phyloP scores from a whole-genome alignment of 192 early-diverging fungal species.

The Coemansia sp. region DNA sequence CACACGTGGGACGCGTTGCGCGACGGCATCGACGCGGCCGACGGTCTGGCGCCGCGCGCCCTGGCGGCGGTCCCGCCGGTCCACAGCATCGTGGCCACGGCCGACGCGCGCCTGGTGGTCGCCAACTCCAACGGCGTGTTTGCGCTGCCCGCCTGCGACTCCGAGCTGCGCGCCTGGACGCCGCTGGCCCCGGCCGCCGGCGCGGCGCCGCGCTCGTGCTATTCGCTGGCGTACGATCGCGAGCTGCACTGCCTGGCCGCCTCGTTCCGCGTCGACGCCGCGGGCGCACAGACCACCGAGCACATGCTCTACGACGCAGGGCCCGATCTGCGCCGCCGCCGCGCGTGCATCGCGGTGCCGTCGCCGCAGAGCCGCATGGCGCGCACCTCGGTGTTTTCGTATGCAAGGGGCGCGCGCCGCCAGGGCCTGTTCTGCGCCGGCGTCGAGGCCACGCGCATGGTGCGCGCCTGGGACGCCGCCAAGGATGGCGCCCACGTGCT shows the following conservation, averaged over 20 bases:
- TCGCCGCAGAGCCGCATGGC: slow-evolving; percentile 33
- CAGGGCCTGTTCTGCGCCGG: slow-evolving; percentile 33
- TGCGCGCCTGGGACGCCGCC: slow-evolving; percentile 15
- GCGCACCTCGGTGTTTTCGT: slow-evolving; percentile 29
- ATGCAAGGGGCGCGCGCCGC: not conserved
- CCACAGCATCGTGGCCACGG: slow-evolving; percentile 15
- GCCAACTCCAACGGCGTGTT: slow-evolving; percentile 30
- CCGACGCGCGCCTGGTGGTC: slow-evolving; percentile 10
- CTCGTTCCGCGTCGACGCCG: slow-evolving; percentile 17
- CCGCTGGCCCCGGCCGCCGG: slow-evolving; percentile 7
- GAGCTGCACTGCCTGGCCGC: slow-evolving; percentile 13
- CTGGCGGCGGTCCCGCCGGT: slow-evolving; percentile 19
- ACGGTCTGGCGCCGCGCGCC: not conserved
- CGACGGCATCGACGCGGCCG: not conserved
- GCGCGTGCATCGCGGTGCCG: slow-evolving; percentile 1
- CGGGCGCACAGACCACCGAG: not conserved
- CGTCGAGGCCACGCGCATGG: slow-evolving; percentile 17
- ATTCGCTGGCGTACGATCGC: slow-evolving; percentile 19
- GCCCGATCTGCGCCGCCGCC: not conserved
- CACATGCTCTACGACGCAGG: slow-evolving; percentile 26
- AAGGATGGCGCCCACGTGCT: slow-evolving; percentile 1
- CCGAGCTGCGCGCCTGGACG: slow-evolving; percentile 7
- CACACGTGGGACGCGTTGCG: slow-evolving; percentile 14
- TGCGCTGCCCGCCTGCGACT: slow-evolving; percentile 5
- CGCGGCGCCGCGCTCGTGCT: slow-evolving; percentile 15